Percentiles rank a stretch among this genome's conserved stretches.
These are phyloP conservation scores for Aspergillus ellipticus DNA, from an alignment of 495 filamentous ascomycete species.

Conservation along the genomic window DNA sequence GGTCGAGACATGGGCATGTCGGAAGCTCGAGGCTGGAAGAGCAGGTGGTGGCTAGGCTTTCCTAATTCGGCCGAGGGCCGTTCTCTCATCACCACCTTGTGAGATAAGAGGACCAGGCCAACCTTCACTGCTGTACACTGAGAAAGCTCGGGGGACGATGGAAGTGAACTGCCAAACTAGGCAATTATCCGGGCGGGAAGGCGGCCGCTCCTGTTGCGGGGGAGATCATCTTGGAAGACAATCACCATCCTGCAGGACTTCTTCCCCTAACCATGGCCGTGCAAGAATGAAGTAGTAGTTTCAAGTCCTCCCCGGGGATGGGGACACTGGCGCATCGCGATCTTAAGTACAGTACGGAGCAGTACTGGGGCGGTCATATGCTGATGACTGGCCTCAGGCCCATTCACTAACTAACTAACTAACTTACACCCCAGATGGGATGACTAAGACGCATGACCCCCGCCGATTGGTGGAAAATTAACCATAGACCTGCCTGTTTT, in stretches of 20 bases:
- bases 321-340: too few species aligned
- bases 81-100: too few species aligned
- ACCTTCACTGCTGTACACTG: too few species aligned
- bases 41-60: too few species aligned
- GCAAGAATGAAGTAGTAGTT: too few species aligned
- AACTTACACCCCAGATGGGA: not conserved
- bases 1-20: too few species aligned
- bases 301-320: too few species aligned
- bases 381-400: not conserved
- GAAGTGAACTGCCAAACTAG: not conserved
- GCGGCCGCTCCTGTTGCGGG: not conserved
- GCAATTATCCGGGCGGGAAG: constrained; percentile 12
- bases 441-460: not conserved
- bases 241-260: not conserved
- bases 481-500: constrained; percentile 6
- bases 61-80: too few species aligned
- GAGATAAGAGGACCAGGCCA: too few species aligned
- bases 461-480: not conserved
- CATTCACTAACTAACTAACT: not conserved
- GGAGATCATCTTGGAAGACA: not conserved
- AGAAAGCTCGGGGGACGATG: too few species aligned
- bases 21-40: too few species aligned
- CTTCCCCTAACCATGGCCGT: not conserved
- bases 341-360: too few species aligned
- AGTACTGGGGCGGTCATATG: not conserved